Base-by-base conservation (phyloP, 2,329 filamentous ascomycete genomes). In the Ophiostoma angusticollis region DNA sequence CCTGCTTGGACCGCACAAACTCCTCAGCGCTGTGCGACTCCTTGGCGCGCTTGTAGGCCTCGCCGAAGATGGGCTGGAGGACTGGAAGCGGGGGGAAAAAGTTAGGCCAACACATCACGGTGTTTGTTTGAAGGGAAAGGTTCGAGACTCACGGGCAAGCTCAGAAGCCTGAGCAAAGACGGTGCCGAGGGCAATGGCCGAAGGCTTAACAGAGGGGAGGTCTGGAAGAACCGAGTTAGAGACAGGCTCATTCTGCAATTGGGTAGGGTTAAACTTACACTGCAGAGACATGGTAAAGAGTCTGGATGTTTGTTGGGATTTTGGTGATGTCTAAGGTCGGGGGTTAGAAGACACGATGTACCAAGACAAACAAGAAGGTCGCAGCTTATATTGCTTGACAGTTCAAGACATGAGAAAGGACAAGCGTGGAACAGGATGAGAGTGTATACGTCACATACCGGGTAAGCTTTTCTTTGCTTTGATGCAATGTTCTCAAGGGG, bases 161-260 rank as follows among this genome's bases (percentile, higher is more conserved):
- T 91, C 91, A 54, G 85, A 72, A 54, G 80, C 79, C 67, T 98
- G 89, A 73, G 83, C 95, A 78, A 95, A 98, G 62, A 86, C 67
- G 47, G 87, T 91, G 65, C 91, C 91, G 56, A 96, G 77, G 57
- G 89, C 91, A 58, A 98, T 94, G 56, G 91, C 89, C 58, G 87
- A 95, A 53, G 91, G 91, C 80, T 95, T 96, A 58, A 98, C 91
- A 51, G 87, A 59, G 48, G 72, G 72, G 24, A 77, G 67, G 56
- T 75, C 70, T 74, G 43, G 7, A 18, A 37, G 14, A 6, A 5
- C 11, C 16, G n/a, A 14, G 41, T 43, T 22, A 43, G 41, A 14
- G 25, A 30, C 9, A 6, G 22, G 13, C 7, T 16, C 17, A 18
- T n/a, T n/a, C 9, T 6, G 13, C 25, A 4, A 35, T 9, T 25